These are phyloP conservation scores for Penicillium sclerotigenum DNA, from an alignment of 2,329 filamentous ascomycete species.

Conservation along the genomic window DNA sequence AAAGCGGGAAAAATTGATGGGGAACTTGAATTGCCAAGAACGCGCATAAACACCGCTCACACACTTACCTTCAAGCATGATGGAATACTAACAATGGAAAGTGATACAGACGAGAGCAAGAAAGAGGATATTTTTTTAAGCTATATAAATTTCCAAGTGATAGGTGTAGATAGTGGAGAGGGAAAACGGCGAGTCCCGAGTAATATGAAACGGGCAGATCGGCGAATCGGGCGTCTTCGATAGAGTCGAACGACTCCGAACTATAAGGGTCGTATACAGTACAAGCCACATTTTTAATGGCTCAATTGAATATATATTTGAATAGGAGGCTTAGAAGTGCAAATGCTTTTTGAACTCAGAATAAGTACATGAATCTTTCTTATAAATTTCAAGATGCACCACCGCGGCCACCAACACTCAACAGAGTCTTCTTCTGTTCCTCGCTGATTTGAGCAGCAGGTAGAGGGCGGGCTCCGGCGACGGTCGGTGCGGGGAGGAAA, in stretches of 20 bases:
- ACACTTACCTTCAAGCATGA: conserved; percentile 21
- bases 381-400: conserved; percentile 25
- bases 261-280: not conserved
- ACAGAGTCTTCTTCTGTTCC: conserved; percentile 49
- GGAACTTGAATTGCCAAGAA: conserved; percentile 15
- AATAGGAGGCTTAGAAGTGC: not conserved
- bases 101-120: not conserved
- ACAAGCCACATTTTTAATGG: not conserved
- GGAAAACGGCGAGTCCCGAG: conserved; percentile 13
- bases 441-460: conserved; percentile 47
- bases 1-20: conserved; percentile 13
- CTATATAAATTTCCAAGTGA: not conserved
- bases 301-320: not conserved
- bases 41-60: conserved; percentile 2
- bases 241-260: not conserved
- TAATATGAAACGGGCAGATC: not conserved
- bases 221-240: not conserved
- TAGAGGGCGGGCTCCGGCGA: conserved; percentile 33
- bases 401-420: conserved; percentile 54
- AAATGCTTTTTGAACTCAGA: not conserved
- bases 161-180: not conserved
- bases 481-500: conserved; percentile 53
- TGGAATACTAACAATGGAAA: not conserved
- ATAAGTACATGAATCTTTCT: not conserved
- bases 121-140: not conserved